Evolutionary conservation across 2,329 filamentous ascomycete genomes (phyloP).

Genomic region (Xylaria sp.): DNA sequence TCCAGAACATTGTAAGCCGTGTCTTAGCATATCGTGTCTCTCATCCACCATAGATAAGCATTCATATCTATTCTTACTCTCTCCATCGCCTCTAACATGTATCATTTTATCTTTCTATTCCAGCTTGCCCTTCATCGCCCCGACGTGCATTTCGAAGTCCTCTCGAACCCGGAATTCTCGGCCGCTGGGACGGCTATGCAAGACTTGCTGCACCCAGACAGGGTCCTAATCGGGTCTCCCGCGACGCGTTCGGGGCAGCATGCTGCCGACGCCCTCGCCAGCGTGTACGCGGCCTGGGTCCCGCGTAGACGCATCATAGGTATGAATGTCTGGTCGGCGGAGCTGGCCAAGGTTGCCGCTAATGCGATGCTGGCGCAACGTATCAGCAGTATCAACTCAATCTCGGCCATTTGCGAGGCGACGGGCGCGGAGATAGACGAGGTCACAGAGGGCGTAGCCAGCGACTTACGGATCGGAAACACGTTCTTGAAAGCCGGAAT

Average conservation of each 20-base stretch:
- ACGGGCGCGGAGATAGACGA: slow-evolving; percentile 81
- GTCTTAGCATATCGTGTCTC: neutral
- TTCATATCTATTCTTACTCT: neutral
- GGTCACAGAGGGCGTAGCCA: slow-evolving; percentile 73
- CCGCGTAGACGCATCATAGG: neutral
- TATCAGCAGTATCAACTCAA: slow-evolving; percentile 81
- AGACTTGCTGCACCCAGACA: neutral
- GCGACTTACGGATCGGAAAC: slow-evolving; percentile 75
- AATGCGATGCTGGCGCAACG: slow-evolving; percentile 63
- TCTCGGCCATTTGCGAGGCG: slow-evolving; percentile 82
- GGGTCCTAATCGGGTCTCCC: neutral
- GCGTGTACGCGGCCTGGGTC: neutral
- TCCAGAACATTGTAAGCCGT: neutral
- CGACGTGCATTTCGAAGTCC: slow-evolving; percentile 74
- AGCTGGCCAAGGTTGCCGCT: neutral
- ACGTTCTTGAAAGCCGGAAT: neutral
- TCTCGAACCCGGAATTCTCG: neutral
- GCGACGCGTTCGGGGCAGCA: neutral
- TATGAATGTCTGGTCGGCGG: neutral
- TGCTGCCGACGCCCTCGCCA: neutral
- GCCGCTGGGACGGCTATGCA: neutral
- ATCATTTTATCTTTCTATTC: neutral
- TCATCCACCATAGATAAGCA: slow-evolving; percentile 51
- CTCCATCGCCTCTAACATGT: slow-evolving; percentile 1
- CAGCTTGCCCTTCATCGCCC: slow-evolving; percentile 70